Evolutionary conservation across 805 yeast genomes (phyloP).

Genomic region (Pichia kluyveri): DNA sequence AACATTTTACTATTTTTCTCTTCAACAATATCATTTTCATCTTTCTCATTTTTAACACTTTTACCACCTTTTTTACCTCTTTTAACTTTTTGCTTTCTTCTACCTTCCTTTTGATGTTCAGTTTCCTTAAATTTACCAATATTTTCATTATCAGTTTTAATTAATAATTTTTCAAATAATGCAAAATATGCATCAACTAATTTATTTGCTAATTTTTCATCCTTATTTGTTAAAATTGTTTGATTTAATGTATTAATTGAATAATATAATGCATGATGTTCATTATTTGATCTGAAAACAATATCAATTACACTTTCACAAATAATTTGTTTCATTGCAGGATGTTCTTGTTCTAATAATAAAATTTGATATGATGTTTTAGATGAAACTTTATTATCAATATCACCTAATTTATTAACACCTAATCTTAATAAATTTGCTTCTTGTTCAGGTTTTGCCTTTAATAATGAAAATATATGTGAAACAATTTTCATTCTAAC

Average conservation of each 20-base stretch:
- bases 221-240: slow-evolving; percentile 74
- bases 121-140: slow-evolving; percentile 29
- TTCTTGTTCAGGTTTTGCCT: slow-evolving; percentile 93
- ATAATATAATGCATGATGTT: slow-evolving; percentile 83
- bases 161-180: slow-evolving; percentile 72
- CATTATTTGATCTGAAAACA: slow-evolving; percentile 63
- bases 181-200: slow-evolving; percentile 80
- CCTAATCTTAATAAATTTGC: slow-evolving; percentile 81
- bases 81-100: slow-evolving; percentile 68
- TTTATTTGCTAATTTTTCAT: slow-evolving; percentile 72
- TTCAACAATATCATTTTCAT: slow-evolving; percentile 55
- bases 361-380: slow-evolving; percentile 76
- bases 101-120: slow-evolving; percentile 45
- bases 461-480: slow-evolving; percentile 72
- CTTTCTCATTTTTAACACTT: slow-evolving; percentile 57
- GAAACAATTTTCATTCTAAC: slow-evolving; percentile 71
- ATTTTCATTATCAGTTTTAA: slow-evolving; percentile 51
- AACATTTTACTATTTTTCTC: slow-evolving; percentile 81
- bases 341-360: slow-evolving; percentile 82
- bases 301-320: slow-evolving; percentile 75
- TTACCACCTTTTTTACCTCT: slow-evolving; percentile 85
- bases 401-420: slow-evolving; percentile 90
- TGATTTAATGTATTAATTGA: slow-evolving; percentile 85
- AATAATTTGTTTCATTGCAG: slow-evolving; percentile 85
- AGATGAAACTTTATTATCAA: slow-evolving; percentile 82